These are phyloP conservation scores for Talaromyces sp. DNA, from an alignment of 2,329 filamentous ascomycete species.

Conservation along the genomic window DNA sequence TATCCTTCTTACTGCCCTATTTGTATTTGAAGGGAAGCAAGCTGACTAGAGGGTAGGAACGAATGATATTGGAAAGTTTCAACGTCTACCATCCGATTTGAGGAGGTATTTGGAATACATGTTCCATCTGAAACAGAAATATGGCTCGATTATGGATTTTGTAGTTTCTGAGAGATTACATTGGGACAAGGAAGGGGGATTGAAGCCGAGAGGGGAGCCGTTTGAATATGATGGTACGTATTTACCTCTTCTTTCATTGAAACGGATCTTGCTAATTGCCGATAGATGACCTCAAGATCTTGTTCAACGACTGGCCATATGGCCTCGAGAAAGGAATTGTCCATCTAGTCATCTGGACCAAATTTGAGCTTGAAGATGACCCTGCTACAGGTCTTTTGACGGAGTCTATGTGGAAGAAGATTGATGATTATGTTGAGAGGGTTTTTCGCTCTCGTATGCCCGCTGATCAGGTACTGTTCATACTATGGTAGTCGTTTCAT, in stretches of 20 bases:
- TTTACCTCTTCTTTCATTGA: neutral
- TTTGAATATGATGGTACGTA: constrained; percentile 39
- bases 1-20: neutral
- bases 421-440: constrained; percentile 68
- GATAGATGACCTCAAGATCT: constrained; percentile 65
- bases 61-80: constrained; percentile 74
- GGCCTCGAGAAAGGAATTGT: constrained; percentile 74
- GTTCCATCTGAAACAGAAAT: constrained; percentile 59
- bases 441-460: constrained; percentile 58
- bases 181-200: constrained; percentile 58
- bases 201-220: constrained; percentile 30
- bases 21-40: neutral
- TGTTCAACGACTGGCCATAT: constrained; percentile 94
- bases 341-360: constrained; percentile 90
- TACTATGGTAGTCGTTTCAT: neutral
- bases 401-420: constrained; percentile 58
- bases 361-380: constrained; percentile 76
- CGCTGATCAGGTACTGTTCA: constrained; percentile 40
- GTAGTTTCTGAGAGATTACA: constrained; percentile 67
- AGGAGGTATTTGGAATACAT: constrained; percentile 74
- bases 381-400: constrained; percentile 65
- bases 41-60: constrained; percentile 37
- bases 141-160: constrained; percentile 78
- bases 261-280: constrained; percentile 1
- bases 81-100: constrained; percentile 72